phyloP scores from a whole-genome alignment of 1,139 yeast genomes.

The Lipomyces yarrowii region DNA sequence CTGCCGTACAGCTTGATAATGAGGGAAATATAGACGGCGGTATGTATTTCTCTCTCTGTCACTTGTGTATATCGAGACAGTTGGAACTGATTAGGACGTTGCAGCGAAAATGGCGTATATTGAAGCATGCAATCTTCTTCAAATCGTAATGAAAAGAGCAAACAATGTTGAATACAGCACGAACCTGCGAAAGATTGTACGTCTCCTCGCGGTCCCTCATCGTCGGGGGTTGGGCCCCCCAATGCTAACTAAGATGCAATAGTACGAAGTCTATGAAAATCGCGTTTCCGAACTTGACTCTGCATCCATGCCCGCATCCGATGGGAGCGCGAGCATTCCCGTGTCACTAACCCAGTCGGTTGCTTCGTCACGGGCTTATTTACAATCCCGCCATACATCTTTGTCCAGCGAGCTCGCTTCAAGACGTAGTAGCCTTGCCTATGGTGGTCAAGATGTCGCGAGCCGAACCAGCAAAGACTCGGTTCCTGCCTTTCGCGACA shows the following conservation, averaged over 20 bases:
- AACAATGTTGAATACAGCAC: not conserved
- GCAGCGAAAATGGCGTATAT: slow-evolving; percentile 18
- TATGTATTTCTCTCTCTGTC: not conserved
- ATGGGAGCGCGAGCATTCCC: not conserved
- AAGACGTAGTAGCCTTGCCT: not conserved
- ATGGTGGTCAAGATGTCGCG: not conserved
- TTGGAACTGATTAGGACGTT: not conserved
- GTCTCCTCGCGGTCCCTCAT: not conserved
- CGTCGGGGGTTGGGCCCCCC: not conserved
- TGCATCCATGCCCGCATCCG: not conserved
- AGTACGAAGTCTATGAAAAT: slow-evolving; percentile 13
- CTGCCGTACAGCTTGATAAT: slow-evolving; percentile 18
- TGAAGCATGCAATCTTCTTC: slow-evolving; percentile 17
- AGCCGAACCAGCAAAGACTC: not conserved
- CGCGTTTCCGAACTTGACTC: slow-evolving; percentile 11
- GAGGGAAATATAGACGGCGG: slow-evolving; percentile 9
- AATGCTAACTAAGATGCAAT: not conserved
- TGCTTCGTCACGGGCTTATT: not conserved
- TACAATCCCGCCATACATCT: not conserved
- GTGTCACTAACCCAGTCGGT: not conserved
- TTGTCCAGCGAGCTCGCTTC: not conserved
- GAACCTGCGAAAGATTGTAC: slow-evolving; percentile 10
- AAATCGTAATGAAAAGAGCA: slow-evolving; percentile 6
- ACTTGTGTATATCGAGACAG: no score
- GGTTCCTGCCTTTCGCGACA: not conserved